phyloP scores from a whole-genome alignment of 2,329 filamentous ascomycete genomes.

The Exophiala viscosa region DNA sequence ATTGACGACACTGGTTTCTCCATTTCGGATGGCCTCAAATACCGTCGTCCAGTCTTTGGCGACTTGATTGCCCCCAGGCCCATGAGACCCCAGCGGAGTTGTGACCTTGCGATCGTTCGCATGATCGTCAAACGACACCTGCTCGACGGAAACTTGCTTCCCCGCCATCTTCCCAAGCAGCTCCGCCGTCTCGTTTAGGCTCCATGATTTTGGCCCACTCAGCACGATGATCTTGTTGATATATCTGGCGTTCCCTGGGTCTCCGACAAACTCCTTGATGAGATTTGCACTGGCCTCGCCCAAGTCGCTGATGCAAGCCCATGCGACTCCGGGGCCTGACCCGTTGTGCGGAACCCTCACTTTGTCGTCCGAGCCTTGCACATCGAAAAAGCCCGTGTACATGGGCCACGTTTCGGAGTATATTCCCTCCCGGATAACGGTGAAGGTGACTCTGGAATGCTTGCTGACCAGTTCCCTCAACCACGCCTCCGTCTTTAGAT shows the following conservation, averaged over 20 bases:
- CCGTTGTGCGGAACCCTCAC: not conserved
- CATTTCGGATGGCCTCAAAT: constrained; percentile 43
- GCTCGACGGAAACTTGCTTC: constrained; percentile 32
- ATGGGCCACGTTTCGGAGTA: constrained; percentile 1
- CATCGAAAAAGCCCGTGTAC: not conserved
- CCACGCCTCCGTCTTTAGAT: constrained; percentile 20
- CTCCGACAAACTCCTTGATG: constrained; percentile 37
- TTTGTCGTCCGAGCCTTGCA: not conserved
- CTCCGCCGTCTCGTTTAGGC: constrained; percentile 37
- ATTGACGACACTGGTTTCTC: constrained; percentile 42
- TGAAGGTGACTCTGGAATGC: not conserved
- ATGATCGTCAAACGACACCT: constrained; percentile 44
- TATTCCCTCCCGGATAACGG: constrained; percentile 1
- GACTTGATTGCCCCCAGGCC: constrained; percentile 22
- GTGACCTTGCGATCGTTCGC: constrained; percentile 37
- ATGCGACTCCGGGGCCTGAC: not conserved
- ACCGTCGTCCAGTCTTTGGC: constrained; percentile 46
- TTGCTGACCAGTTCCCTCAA: constrained; percentile 1
- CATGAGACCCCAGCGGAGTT: not conserved
- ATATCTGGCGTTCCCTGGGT: constrained; percentile 26
- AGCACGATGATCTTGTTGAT: constrained; percentile 37
- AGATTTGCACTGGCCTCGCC: constrained; percentile 28
- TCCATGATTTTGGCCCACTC: constrained; percentile 34
- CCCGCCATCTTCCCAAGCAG: constrained; percentile 33
- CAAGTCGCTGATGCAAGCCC: not conserved